phyloP scores from a whole-genome alignment of 2,329 filamentous ascomycete genomes.

The Colletotrichum cereale region DNA sequence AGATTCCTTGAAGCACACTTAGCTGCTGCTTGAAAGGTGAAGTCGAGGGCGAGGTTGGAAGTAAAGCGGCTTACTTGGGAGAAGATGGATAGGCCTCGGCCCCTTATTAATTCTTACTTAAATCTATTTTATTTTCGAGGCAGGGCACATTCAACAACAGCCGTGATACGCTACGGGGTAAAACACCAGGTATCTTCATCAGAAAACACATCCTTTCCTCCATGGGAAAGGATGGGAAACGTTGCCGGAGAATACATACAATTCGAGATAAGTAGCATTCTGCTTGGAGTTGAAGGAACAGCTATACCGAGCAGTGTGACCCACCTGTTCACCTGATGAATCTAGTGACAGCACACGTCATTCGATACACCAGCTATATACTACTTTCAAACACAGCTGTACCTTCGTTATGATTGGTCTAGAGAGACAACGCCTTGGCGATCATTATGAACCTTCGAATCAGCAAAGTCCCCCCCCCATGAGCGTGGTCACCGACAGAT shows the following conservation, averaged over 20 bases:
- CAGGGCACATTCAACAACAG: no score
- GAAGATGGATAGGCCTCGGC: no score
- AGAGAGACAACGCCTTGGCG: slow-evolving; percentile 18
- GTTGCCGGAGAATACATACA: not conserved
- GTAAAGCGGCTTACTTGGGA: no score
- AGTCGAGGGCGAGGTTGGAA: no score
- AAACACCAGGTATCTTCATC: no score
- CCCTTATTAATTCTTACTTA: no score
- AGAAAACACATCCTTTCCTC: no score
- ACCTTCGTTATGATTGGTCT: slow-evolving; percentile 18
- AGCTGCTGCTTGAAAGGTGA: no score
- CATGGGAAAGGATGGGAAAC: no score
- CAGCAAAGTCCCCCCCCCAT: slow-evolving; percentile 16
- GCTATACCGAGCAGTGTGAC: slow-evolving; percentile 19
- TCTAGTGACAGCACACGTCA: slow-evolving; percentile 24
- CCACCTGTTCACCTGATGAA: slow-evolving; percentile 21
- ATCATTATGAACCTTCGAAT: slow-evolving; percentile 2
- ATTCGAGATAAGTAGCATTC: not conserved
- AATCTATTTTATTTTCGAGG: no score
- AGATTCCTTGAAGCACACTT: no score
- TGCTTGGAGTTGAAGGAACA: slow-evolving; percentile 19
- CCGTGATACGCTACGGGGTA: no score
- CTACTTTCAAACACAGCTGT: slow-evolving; percentile 4
- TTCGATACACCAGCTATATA: slow-evolving; percentile 13
- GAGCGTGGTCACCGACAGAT: slow-evolving; percentile 31